phyloP scores from a whole-genome alignment of 225 moss, liverwort and hornwort genomes.

The Pleurozium schreberi region DNA sequence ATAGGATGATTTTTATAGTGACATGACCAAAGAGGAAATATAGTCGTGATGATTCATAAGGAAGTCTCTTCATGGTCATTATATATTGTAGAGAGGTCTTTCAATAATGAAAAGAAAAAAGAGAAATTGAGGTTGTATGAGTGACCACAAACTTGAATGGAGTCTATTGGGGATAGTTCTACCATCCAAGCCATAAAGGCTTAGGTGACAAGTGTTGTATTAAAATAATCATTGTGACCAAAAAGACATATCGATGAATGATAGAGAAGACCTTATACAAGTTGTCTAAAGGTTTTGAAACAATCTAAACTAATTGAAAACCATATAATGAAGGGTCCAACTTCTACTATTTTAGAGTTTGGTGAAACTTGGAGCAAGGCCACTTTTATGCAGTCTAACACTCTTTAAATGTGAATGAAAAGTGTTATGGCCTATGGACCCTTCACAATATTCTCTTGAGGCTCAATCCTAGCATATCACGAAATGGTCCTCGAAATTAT shows the following conservation, averaged over 20 bases:
- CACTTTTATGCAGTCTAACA: accelerated
- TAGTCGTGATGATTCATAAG: too few species aligned
- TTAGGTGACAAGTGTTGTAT: background rate
- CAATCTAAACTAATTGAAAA: background rate
- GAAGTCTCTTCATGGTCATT: too few species aligned
- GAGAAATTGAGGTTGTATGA: accelerated
- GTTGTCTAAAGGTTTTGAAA: background rate
- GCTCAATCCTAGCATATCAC: background rate
- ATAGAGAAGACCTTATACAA: too few species aligned
- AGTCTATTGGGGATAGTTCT: too few species aligned
- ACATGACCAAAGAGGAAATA: background rate
- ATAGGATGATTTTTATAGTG: background rate
- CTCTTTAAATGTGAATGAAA: background rate
- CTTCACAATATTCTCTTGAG: background rate
- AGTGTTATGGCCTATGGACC: accelerated
- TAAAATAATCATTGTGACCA: background rate
- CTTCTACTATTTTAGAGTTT: background rate
- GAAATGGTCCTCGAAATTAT: background rate
- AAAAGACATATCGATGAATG: background rate
- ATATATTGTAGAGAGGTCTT: background rate
- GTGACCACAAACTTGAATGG: too few species aligned
- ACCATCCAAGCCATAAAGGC: background rate
- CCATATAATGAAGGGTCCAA: too few species aligned
- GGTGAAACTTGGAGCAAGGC: background rate
- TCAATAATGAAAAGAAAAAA: too few species aligned